Evolutionary conservation across 2,329 filamentous ascomycete genomes (phyloP).

Genomic region (Ceratocystis alfenasii): DNA sequence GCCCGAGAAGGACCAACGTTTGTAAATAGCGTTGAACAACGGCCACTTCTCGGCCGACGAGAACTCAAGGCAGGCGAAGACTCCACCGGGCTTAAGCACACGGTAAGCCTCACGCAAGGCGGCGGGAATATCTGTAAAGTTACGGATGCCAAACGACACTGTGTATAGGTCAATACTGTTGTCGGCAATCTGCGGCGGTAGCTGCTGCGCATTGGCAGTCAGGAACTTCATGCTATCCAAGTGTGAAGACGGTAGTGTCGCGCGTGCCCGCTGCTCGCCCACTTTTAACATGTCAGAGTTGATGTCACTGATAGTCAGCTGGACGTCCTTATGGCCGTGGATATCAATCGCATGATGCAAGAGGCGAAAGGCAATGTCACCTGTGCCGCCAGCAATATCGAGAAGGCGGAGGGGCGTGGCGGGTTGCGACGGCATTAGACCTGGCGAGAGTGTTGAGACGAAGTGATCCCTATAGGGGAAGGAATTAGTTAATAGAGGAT

Average conservation of each 20-base stretch:
- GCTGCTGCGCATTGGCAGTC: constrained; percentile 76
- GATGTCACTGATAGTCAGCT: constrained; percentile 89
- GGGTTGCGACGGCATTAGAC: constrained; percentile 39
- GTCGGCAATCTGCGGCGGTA: constrained; percentile 50
- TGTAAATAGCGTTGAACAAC: constrained; percentile 75
- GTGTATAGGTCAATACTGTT: constrained; percentile 87
- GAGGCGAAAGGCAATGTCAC: constrained; percentile 95
- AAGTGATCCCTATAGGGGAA: constrained; percentile 59
- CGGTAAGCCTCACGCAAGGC: constrained; percentile 75
- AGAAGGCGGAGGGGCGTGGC: constrained; percentile 59
- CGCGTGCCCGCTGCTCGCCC: constrained; percentile 62
- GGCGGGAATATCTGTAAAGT: constrained; percentile 83
- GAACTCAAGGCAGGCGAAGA: constrained; percentile 96
- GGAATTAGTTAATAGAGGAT: background rate
- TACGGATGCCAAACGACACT: constrained; percentile 92
- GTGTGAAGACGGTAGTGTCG: constrained; percentile 42
- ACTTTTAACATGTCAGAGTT: constrained; percentile 90
- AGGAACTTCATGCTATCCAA: constrained; percentile 57
- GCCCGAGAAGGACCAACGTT: constrained; percentile 87
- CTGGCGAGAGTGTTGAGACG: constrained; percentile 80
- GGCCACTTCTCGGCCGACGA: constrained; percentile 66
- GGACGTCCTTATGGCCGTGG: constrained; percentile 62
- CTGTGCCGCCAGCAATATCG: constrained; percentile 92
- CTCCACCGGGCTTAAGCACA: constrained; percentile 83
- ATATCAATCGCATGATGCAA: constrained; percentile 74